Evolutionary conservation across 495 filamentous ascomycete species (phyloP), one percentile per base, ranked within the genome.

Genomic region (Jackrogersella minutella): DNA sequence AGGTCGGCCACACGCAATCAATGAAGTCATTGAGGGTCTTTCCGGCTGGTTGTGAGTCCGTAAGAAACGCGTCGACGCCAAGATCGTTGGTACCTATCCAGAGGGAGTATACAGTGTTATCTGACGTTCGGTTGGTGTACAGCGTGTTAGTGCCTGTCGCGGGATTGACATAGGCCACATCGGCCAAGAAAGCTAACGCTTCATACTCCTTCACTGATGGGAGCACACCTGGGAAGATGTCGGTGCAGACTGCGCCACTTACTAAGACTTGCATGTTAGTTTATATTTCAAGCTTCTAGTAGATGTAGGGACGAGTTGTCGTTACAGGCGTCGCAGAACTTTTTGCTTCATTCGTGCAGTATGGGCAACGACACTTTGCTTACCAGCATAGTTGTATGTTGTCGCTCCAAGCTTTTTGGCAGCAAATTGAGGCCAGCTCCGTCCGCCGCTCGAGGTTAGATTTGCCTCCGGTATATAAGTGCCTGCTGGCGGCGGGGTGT

Each of bases 51-150:
- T 90, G 85, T 36, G 80, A 80, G 72, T 90, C 87, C 16, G 82
- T 84, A 22, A 92, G 70, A 70, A 92, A 88, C 21, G 80, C 87
- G 43, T 80, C 71, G 53, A 74, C 80, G 33, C 90, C 89, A 9
- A 93, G 78, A 69, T 93, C 90, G 68, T 92, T 93, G 52, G 89
- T 91, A 0, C 91, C 90, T 66, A 92, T 91, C 90, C 88, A 93
- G 33, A 92, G 83, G 0, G 86, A 78, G 64, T 90, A 92, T 4
- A 91, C 87, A 2, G 88, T 89, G 60, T 86, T 85, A n/a, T 81
- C 69, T 14, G 79, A 58, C 0, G 77, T 79, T 47, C 84, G 79
- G 50, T 79, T 74, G 24, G 83, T 76, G 74, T 86, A 89, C 13
- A 82, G 64, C 3, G 80, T 67, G 30, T 79, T 79, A 57, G 77